These are phyloP conservation scores for Eutreptiella sp. DNA, from an alignment of 208 protist species.

Conservation along the genomic window DNA sequence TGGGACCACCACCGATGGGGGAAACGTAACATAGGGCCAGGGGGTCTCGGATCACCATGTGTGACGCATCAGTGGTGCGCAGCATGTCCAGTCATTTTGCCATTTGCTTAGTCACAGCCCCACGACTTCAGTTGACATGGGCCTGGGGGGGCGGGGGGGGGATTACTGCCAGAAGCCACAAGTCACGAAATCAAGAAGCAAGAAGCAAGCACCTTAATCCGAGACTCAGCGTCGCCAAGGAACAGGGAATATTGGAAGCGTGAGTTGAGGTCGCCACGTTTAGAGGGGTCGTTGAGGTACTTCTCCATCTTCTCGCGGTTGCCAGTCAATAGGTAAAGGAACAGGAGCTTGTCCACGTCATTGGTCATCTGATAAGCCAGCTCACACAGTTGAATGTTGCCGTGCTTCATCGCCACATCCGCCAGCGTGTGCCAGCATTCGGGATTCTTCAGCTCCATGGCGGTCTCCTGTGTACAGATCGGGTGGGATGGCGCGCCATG, in stretches of 20 bases:
- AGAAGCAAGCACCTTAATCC: slow-evolving; percentile 76
- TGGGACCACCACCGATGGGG: too few species aligned
- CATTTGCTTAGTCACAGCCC: too few species aligned
- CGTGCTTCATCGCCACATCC: slow-evolving; percentile 80
- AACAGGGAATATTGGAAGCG: slow-evolving; percentile 87
- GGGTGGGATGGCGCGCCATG: too few species aligned
- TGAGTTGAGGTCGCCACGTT: slow-evolving; percentile 72
- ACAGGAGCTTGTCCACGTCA: slow-evolving; percentile 77
- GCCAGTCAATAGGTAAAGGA: slow-evolving; percentile 92
- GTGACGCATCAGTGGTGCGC: too few species aligned
- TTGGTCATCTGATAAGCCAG: slow-evolving; percentile 87
- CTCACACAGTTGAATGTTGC: slow-evolving; percentile 90
- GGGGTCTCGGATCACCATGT: too few species aligned
- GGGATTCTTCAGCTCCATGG: slow-evolving; percentile 79
- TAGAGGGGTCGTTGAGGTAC: slow-evolving; percentile 72
- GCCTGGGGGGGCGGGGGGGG: too few species aligned
- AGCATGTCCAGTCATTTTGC: too few species aligned
- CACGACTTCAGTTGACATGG: too few species aligned
- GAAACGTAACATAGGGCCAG: too few species aligned
- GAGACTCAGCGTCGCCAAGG: slow-evolving; percentile 72
- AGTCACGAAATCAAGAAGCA: too few species aligned
- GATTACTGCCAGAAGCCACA: too few species aligned
- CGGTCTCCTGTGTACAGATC: slow-evolving; percentile 55
- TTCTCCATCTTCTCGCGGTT: slow-evolving; percentile 84
- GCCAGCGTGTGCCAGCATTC: slow-evolving; percentile 83